Conservation (phyloP, 768 basidiomycete genomes). For the Mycena filopes region DNA sequence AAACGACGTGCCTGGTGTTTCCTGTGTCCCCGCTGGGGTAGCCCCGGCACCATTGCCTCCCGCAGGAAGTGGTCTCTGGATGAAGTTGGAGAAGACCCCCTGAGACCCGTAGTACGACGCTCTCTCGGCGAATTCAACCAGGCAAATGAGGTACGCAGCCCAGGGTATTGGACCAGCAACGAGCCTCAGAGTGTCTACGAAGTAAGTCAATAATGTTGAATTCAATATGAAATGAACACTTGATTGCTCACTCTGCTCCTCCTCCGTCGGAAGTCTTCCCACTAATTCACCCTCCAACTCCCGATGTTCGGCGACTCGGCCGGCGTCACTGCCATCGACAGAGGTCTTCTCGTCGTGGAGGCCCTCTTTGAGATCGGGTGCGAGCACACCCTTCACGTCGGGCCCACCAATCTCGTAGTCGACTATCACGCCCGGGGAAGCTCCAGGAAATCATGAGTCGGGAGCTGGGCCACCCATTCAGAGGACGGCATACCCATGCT, state of each 20-base stretch:
- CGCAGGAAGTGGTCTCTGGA: constrained; percentile 40
- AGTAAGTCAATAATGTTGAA: background rate
- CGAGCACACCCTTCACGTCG: constrained; percentile 26
- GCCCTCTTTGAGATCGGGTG: constrained; percentile 7
- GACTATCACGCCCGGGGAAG: constrained; percentile 11
- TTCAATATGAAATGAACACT: too few species aligned
- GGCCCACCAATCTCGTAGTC: constrained; percentile 30
- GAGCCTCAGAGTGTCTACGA: constrained; percentile 20
- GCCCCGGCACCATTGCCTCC: constrained; percentile 44
- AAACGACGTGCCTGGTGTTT: constrained; percentile 28
- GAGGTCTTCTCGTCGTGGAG: constrained; percentile 16
- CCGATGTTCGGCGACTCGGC: background rate
- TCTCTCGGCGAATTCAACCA: constrained; percentile 26
- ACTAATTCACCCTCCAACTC: constrained; percentile 7
- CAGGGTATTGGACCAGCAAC: constrained; percentile 25
- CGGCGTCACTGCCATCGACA: background rate
- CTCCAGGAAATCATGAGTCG: background rate
- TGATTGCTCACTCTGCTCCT: constrained; percentile 23
- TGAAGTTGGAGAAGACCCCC: constrained; percentile 36
- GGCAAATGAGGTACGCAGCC: constrained; percentile 27
- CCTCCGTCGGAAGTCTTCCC: constrained; percentile 22
- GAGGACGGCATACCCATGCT: constrained; percentile 18
- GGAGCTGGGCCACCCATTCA: background rate
- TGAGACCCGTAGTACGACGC: constrained; percentile 28
- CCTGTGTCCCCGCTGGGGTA: constrained; percentile 37